Conservation (phyloP, 805 yeast genomes). For the Debaryomyces maramus region DNA sequence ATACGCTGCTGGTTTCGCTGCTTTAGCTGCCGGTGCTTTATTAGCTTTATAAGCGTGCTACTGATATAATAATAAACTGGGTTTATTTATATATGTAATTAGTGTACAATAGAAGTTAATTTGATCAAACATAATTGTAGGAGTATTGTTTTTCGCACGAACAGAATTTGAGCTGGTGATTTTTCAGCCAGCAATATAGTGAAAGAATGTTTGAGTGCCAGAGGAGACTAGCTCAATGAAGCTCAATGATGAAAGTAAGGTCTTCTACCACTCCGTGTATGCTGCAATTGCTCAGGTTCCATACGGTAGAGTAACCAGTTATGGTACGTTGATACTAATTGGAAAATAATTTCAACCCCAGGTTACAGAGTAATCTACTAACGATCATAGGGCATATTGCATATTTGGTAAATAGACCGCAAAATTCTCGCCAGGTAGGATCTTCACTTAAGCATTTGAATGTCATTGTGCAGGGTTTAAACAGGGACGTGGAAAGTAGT, state of each 20-base stretch:
- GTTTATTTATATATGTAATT: slow-evolving; percentile 4
- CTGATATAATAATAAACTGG: slow-evolving; percentile 2
- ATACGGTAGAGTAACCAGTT: slow-evolving; percentile 62
- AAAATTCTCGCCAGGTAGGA: slow-evolving; percentile 74
- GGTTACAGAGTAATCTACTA: not conserved
- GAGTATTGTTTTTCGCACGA: no score
- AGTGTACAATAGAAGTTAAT: slow-evolving; percentile 5
- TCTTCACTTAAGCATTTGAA: slow-evolving; percentile 55
- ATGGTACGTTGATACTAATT: slow-evolving; percentile 41
- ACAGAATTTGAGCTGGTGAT: no score
- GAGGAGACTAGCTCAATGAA: no score
- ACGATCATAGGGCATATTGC: slow-evolving; percentile 59
- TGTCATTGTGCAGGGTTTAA: slow-evolving; percentile 23
- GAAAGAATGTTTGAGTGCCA: no score
- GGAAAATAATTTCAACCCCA: not conserved
- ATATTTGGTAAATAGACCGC: slow-evolving; percentile 57
- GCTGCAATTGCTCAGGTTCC: slow-evolving; percentile 56
- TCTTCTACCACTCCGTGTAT: slow-evolving; percentile 64
- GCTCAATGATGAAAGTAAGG: slow-evolving; percentile 47
- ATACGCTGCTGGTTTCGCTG: slow-evolving; percentile 47
- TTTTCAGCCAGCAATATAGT: no score
- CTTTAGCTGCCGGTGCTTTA: slow-evolving; percentile 50
- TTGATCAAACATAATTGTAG: no score
- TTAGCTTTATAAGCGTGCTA: slow-evolving; percentile 54
- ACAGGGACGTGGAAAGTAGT: slow-evolving; percentile 17